Percentiles rank a stretch among this genome's conserved stretches.
These are phyloP conservation scores for Hygrophoropsis aurantiaca DNA, from an alignment of 768 basidiomycete species.

Conservation along the genomic window DNA sequence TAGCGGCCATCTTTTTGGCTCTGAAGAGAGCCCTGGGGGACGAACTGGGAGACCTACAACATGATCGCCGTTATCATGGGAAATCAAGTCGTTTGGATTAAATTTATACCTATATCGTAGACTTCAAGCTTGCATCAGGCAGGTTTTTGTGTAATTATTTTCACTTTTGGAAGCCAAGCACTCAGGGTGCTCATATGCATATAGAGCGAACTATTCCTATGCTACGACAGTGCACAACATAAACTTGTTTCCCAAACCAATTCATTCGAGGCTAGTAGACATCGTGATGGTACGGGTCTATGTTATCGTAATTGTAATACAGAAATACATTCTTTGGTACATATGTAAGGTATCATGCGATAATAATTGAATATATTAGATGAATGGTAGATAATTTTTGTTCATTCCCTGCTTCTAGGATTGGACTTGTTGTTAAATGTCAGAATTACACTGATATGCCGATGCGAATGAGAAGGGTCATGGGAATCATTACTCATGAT, in stretches of 20 bases:
- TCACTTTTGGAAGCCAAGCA: no score
- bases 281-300: no score
- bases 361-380: slow-evolving; percentile 8
- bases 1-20: slow-evolving; percentile 8
- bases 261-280: no score
- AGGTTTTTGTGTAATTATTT: neutral
- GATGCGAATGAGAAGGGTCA: neutral
- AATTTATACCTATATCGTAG: slow-evolving; percentile 1
- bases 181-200: no score
- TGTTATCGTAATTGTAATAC: no score
- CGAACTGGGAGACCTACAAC: slow-evolving; percentile 10
- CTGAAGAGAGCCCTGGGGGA: slow-evolving; percentile 16
- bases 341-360: slow-evolving; percentile 8
- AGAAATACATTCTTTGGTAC: slow-evolving; percentile 5
- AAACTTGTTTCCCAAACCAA: no score
- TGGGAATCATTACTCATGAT: slow-evolving; percentile 1
- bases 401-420: neutral
- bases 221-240: no score
- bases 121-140: neutral
- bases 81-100: slow-evolving; percentile 24
- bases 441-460: slow-evolving; percentile 7
- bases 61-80: slow-evolving; percentile 14
- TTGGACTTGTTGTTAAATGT: neutral
- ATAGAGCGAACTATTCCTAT: no score
- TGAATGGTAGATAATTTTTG: slow-evolving; percentile 6